Evolutionary conservation across 768 basidiomycete genomes (phyloP).

Genomic region (Amanita exitialis): DNA sequence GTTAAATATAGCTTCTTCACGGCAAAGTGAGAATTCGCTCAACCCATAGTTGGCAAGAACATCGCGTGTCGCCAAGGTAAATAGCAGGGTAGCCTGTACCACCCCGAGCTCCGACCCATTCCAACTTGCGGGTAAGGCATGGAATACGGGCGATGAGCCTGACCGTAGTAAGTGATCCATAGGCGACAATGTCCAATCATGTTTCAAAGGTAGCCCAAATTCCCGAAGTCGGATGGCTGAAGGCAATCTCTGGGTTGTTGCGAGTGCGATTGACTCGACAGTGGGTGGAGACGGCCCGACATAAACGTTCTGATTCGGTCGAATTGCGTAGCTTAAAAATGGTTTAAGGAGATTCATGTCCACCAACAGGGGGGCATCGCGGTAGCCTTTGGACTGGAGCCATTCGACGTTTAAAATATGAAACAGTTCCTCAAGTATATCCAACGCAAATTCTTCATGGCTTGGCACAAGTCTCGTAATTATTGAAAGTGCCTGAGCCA

Average conservation of each 20-base stretch:
- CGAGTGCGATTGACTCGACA: constrained; percentile 43
- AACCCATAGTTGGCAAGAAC: constrained; percentile 33
- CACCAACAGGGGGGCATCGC: constrained; percentile 37
- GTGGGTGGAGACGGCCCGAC: constrained; percentile 44
- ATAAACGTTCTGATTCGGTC: constrained; percentile 26
- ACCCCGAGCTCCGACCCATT: constrained; percentile 73
- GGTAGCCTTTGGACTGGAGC: constrained; percentile 24
- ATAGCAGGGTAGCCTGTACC: constrained; percentile 53
- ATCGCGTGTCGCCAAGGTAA: constrained; percentile 43
- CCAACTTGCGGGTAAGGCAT: constrained; percentile 59
- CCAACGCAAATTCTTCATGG: constrained; percentile 53
- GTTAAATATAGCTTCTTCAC: constrained; percentile 55
- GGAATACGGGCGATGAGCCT: constrained; percentile 59
- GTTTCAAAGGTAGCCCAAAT: constrained; percentile 35
- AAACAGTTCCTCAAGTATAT: constrained; percentile 30
- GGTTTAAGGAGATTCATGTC: constrained; percentile 42
- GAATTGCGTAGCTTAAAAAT: constrained; percentile 43
- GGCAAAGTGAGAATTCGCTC: constrained; percentile 29
- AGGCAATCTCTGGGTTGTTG: constrained; percentile 45
- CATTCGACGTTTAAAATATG: constrained; percentile 29
- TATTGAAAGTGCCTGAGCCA: constrained; percentile 54
- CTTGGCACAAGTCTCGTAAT: constrained; percentile 53
- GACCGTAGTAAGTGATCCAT: constrained; percentile 78
- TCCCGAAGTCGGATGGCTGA: constrained; percentile 15
- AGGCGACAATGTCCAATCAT: constrained; percentile 62